Conservation (phyloP, 352 stramenopile species). For the Phytophthora boehmeriae region DNA sequence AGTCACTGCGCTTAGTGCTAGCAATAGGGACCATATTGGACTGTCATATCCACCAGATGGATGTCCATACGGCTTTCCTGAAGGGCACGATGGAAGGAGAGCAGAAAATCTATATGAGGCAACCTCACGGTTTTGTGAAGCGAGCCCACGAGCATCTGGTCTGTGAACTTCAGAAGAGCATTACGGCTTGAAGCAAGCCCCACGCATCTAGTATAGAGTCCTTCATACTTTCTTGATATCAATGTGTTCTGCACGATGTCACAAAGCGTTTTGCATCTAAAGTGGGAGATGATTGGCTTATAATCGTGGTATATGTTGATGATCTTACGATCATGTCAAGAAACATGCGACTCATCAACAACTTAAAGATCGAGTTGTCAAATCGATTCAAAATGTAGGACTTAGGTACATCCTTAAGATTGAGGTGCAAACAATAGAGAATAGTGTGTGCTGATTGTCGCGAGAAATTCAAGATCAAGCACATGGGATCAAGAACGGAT, state of each 20-base stretch:
- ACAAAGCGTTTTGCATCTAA: constrained; percentile 39
- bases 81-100: no score
- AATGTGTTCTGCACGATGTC: constrained; percentile 25
- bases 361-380: constrained; percentile 26
- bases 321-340: constrained; percentile 29
- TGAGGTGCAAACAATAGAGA: no score
- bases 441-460: no score
- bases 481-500: no score
- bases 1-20: constrained; percentile 6
- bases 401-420: constrained; percentile 36
- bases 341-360: constrained; percentile 18
- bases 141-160: constrained; percentile 17
- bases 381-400: constrained; percentile 41
- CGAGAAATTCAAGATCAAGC: no score
- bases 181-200: no score
- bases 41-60: constrained; percentile 18
- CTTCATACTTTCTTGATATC: no score
- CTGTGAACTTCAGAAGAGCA: constrained; percentile 31
- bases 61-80: no score
- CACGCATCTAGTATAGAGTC: no score
- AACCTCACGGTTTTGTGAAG: constrained; percentile 17
- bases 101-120: constrained; percentile 25
- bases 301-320: constrained; percentile 37
- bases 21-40: constrained; percentile 12
- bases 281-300: constrained; percentile 32